Conservation (phyloP, 2,329 filamentous ascomycete genomes). For the Monilinia fructicola region DNA sequence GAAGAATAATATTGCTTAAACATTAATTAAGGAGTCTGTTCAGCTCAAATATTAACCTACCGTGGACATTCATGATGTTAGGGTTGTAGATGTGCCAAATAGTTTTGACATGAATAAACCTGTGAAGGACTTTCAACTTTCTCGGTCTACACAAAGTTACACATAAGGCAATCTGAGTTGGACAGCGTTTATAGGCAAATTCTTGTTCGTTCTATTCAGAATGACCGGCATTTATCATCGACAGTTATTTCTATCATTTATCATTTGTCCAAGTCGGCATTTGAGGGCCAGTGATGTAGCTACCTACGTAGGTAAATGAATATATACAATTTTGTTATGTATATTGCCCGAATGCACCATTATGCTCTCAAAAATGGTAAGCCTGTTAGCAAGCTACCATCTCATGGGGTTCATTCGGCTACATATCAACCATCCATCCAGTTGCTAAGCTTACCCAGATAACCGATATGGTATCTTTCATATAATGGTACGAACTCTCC, state of each 20-base stretch:
- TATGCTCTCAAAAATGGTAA: background rate
- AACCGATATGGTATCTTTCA: background rate
- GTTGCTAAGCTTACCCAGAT: background rate
- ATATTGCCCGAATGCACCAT: background rate
- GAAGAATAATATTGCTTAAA: background rate
- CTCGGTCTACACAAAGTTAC: background rate
- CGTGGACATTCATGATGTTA: background rate
- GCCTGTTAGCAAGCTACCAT: background rate
- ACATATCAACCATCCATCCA: background rate
- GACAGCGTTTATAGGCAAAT: constrained; percentile 3
- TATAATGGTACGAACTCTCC: background rate
- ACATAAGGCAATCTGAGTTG: background rate
- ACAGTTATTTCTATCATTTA: background rate
- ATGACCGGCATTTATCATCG: background rate
- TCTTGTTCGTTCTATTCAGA: background rate
- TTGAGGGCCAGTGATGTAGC: background rate
- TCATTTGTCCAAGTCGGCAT: background rate
- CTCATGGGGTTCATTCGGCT: background rate
- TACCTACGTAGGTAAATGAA: background rate
- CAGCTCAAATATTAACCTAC: background rate
- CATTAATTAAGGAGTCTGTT: constrained; percentile 2
- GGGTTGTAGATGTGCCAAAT: constrained; percentile 1
- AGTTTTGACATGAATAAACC: constrained; percentile 8
- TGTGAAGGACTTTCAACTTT: background rate
- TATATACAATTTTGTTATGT: background rate